phyloP scores from a whole-genome alignment of 2,329 filamentous ascomycete species.

The Calonectria multiphialidica region DNA sequence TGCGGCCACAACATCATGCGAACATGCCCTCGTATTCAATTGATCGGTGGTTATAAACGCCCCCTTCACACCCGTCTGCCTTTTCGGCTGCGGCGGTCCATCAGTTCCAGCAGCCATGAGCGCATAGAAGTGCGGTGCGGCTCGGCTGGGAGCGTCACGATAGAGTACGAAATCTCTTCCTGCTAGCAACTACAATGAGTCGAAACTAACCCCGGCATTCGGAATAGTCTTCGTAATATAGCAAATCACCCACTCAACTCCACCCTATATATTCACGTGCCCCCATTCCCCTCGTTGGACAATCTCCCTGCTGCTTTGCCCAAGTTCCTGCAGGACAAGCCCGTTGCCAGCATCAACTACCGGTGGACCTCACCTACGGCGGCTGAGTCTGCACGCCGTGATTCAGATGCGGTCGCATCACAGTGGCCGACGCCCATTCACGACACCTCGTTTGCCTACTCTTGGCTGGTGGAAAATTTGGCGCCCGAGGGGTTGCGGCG shows the following conservation, averaged over 20 bases:
- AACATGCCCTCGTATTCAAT: conserved; percentile 33
- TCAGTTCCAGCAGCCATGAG: conserved; percentile 46
- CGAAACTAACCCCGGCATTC: conserved; percentile 30
- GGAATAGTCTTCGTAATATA: conserved; percentile 62
- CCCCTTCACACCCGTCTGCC: neutral
- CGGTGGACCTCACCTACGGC: conserved; percentile 59
- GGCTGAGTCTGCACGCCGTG: neutral
- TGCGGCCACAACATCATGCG: conserved; percentile 38
- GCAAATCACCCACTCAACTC: conserved; percentile 48
- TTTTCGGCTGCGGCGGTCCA: conserved; percentile 23
- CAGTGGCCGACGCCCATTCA: conserved; percentile 70
- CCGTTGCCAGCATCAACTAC: conserved; percentile 70
- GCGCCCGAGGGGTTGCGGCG: conserved; percentile 49
- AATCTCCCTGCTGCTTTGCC: conserved; percentile 49
- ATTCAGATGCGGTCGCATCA: conserved; percentile 38
- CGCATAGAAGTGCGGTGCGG: conserved; percentile 61
- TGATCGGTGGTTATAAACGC: conserved; percentile 29
- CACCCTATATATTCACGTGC: conserved; percentile 68
- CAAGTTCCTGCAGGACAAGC: conserved; percentile 54
- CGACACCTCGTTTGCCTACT: conserved; percentile 66
- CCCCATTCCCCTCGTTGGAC: conserved; percentile 56
- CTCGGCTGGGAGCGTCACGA: conserved; percentile 61
- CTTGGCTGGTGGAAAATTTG: conserved; percentile 63
- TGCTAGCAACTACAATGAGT: neutral
- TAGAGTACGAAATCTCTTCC: conserved; percentile 60